phyloP scores from a whole-genome alignment of 1,284 basidiomycete species.

The Naganishia sp. region DNA sequence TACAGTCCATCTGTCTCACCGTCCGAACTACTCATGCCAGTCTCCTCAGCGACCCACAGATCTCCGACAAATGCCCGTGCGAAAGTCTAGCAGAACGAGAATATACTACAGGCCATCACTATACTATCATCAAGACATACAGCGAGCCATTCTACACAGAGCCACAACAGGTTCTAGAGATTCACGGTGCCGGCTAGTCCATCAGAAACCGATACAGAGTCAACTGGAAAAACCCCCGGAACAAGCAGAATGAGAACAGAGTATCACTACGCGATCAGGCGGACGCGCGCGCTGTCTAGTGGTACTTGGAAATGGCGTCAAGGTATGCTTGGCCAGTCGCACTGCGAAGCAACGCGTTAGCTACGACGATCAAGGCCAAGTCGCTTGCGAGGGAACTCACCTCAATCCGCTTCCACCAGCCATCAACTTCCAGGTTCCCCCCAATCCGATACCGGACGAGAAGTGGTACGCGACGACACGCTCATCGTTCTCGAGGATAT shows the following conservation, averaged over 20 bases:
- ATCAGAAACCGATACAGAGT: slow-evolving; percentile 1
- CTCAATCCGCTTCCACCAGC: slow-evolving; percentile 41
- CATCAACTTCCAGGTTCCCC: slow-evolving; percentile 45
- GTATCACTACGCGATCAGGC: slow-evolving; percentile 2
- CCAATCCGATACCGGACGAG: slow-evolving; percentile 38
- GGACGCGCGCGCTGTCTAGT: slow-evolving; percentile 9
- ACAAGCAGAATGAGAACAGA: slow-evolving; percentile 1
- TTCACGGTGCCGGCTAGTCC: not conserved
- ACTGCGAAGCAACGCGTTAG: slow-evolving; percentile 29
- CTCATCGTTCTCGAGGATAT: slow-evolving; percentile 47
- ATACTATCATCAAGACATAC: slow-evolving; percentile 16
- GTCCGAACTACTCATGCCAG: too few relatives aligned
- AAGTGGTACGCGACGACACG: slow-evolving; percentile 48
- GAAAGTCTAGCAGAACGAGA: slow-evolving; percentile 7
- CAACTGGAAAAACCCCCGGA: not conserved
- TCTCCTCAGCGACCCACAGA: too few relatives aligned
- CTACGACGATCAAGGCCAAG: not conserved
- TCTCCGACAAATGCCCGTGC: too few relatives aligned
- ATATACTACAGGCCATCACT: slow-evolving; percentile 25
- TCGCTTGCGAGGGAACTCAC: slow-evolving; percentile 33
- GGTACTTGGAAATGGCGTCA: slow-evolving; percentile 42
- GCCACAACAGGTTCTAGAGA: not conserved
- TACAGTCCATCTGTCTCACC: too few relatives aligned
- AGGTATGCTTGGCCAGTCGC: slow-evolving; percentile 50
- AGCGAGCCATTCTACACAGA: not conserved